phyloP scores from a whole-genome alignment of 352 stramenopile species.

The Phytophthora pluvialis region DNA sequence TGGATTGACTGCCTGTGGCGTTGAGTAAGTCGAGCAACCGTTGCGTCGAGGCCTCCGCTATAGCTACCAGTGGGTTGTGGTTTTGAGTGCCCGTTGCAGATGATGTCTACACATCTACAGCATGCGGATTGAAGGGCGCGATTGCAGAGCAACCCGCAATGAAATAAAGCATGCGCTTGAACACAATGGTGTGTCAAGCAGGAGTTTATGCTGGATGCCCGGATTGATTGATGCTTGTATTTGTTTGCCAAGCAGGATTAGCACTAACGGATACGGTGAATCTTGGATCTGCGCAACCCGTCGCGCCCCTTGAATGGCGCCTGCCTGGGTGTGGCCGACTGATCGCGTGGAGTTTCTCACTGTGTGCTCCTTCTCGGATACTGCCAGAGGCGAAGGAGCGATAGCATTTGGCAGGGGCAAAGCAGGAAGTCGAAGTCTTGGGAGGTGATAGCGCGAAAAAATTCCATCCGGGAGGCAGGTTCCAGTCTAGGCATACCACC shows the following conservation, averaged over 20 bases:
- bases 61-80: constrained; percentile 90
- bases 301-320: constrained; percentile 39
- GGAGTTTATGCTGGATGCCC: constrained; percentile 6
- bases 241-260: constrained; percentile 13
- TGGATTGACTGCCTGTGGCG: constrained; percentile 20
- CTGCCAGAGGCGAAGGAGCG: background rate
- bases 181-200: constrained; percentile 19
- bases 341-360: constrained; percentile 4
- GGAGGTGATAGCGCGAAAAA: background rate
- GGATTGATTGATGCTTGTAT: constrained; percentile 3
- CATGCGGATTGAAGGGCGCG: constrained; percentile 25
- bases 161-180: constrained; percentile 47
- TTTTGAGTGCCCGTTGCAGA: constrained; percentile 96
- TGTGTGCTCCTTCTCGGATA: constrained; percentile 1
- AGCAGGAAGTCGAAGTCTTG: background rate
- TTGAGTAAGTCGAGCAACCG: constrained; percentile 28
- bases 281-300: constrained; percentile 31
- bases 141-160: constrained; percentile 26
- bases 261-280: constrained; percentile 30
- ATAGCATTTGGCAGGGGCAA: background rate
- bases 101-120: constrained; percentile 48
- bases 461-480: constrained; percentile 2
- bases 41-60: constrained; percentile 5
- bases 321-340: background rate
- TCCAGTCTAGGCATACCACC: constrained; percentile 11